A percentile compares a stretch with the other conserved stretches of the same genome.
Conservation (phyloP, 1,139 yeast genomes). For the Yamadazyma triangularis region DNA sequence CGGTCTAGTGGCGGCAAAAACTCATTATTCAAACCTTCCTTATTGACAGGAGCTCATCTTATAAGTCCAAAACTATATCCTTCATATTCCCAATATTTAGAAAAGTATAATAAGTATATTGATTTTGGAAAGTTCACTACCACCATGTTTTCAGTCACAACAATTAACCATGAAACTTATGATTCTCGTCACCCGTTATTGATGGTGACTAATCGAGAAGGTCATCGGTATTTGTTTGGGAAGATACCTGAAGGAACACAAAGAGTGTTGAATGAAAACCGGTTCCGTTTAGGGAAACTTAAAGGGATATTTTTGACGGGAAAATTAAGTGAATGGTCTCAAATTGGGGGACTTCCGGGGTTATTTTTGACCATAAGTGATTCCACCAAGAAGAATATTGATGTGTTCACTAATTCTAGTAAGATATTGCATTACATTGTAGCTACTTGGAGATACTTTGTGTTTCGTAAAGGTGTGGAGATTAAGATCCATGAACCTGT, state of each 20-base stretch:
- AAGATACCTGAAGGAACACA: constrained; percentile 85
- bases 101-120: constrained; percentile 9
- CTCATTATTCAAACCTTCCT: too few species aligned
- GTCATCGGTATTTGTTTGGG: constrained; percentile 71
- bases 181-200: constrained; percentile 61
- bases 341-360: constrained; percentile 89
- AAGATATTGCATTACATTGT: constrained; percentile 49
- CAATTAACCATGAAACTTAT: constrained; percentile 53
- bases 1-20: too few species aligned
- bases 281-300: constrained; percentile 51
- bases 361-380: constrained; percentile 80
- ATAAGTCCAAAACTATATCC: constrained; percentile 9
- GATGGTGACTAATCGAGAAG: constrained; percentile 44
- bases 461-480: constrained; percentile 74
- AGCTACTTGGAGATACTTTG: constrained; percentile 83
- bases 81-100: constrained; percentile 4
- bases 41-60: constrained; percentile 14
- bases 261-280: constrained; percentile 55
- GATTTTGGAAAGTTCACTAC: constrained; percentile 14
- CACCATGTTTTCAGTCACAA: constrained; percentile 34
- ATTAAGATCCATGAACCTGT: constrained; percentile 36
- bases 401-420: constrained; percentile 33
- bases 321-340: constrained; percentile 56
- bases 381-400: constrained; percentile 55
- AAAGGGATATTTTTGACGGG: constrained; percentile 76